These are phyloP conservation scores for Botrytis porri DNA, from an alignment of 2,329 filamentous ascomycete species.

Conservation along the genomic window DNA sequence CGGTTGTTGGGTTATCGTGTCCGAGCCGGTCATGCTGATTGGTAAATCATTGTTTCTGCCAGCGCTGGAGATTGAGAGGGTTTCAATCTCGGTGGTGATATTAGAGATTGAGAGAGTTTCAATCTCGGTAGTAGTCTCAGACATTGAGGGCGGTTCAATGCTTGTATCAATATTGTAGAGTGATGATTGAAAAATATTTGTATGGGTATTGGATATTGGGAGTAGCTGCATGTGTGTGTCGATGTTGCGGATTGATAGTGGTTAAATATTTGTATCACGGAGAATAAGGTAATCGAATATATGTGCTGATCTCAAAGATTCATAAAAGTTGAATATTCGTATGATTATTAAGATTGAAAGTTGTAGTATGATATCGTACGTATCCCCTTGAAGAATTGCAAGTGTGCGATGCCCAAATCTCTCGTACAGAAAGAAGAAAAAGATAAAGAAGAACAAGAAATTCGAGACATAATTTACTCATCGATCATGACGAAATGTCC, in stretches of 20 bases:
- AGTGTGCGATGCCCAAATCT: not conserved
- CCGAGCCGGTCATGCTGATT: not conserved
- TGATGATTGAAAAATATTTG: not conserved
- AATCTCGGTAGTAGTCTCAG: not conserved
- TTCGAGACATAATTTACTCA: not conserved
- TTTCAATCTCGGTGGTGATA: not conserved
- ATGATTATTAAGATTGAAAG: not conserved
- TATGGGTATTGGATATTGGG: not conserved
- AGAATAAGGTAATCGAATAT: not conserved
- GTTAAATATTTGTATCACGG: not conserved
- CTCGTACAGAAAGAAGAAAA: not conserved
- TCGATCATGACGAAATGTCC: not conserved
- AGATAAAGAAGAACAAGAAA: not conserved
- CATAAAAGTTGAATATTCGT: not conserved
- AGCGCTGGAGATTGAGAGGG: not conserved
- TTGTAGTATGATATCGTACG: not conserved
- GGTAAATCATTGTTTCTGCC: not conserved
- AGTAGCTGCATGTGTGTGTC: not conserved
- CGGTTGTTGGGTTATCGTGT: not conserved
- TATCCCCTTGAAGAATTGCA: not conserved
- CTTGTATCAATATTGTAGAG: not conserved
- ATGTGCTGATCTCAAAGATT: not conserved
- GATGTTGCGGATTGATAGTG: not conserved
- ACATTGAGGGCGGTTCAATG: not conserved
- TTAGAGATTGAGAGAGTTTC: not conserved